Evolutionary conservation across 2,329 filamentous ascomycete species (phyloP), one percentile per base, ranked within the genome.

Genomic region (Fusarium longipes): DNA sequence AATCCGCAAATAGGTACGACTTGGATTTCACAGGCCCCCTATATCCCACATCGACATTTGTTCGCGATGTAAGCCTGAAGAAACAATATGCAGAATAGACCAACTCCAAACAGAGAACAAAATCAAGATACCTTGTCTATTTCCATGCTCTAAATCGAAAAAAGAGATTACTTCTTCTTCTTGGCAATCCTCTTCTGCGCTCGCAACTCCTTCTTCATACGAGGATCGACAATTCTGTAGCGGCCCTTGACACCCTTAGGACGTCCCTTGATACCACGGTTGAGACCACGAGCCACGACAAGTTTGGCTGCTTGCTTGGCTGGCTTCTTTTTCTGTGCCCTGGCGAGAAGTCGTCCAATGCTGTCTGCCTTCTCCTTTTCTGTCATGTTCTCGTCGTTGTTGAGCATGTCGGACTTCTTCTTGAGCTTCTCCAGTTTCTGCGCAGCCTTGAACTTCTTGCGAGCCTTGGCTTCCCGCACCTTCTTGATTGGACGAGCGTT

Each of bases 401-500:
- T 91, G 49, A 99, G 81, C 73, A 97, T 81, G 36, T 96, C 94
- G n/a, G 89, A 93, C 86, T 99, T 99, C 89, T 96, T 97, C 82
- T 93, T 93, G 67, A 99, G 83, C 82, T 97, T 97, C 86, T 99
- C 96, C 29, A 99, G 81, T 58, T 88, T 87, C 80, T 96, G 92
- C 1, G 93, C 95, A 10, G 94, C 90, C 86, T 96, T 96, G 80
- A 97, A 91, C 83, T 97, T 98, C 89, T 99, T 99, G 61, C 96
- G 87, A 33, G 94, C 95, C 81, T 96, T 94, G 24, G 96, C 96
- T 81, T 99, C 96, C 72, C 92, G 91, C 30, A 99, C 96, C 84
- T 99, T 99, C 86, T 99, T 99, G 87, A 98, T 98, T 1, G 96
- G 96, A 30, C 96, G 89, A 9, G 95, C 96, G 77, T 99, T 98